Conservation (phyloP, 371 early-diverging fungal genomes). For the Nematocida sp. region DNA sequence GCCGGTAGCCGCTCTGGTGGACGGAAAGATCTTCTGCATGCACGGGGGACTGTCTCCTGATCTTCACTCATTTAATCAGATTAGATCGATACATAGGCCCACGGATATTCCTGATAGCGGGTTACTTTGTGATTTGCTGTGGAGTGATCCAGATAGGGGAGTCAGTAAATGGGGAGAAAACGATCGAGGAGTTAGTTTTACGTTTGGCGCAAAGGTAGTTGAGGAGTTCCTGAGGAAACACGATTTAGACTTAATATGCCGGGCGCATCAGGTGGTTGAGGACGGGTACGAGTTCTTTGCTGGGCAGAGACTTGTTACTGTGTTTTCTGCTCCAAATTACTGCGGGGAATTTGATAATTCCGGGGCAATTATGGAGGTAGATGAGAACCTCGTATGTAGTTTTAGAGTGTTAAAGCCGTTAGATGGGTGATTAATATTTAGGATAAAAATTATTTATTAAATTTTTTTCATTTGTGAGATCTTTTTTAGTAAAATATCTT, state of each 20-base stretch:
- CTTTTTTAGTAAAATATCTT: slow-evolving; percentile 40
- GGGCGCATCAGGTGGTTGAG: slow-evolving; percentile 95
- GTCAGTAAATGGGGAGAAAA: slow-evolving; percentile 91
- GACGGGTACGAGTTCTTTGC: slow-evolving; percentile 97
- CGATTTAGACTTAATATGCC: slow-evolving; percentile 83
- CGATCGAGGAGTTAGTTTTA: slow-evolving; percentile 94
- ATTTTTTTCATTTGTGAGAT: slow-evolving; percentile 1
- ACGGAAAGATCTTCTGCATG: slow-evolving; percentile 87
- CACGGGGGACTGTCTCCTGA: slow-evolving; percentile 97
- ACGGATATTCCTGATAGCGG: slow-evolving; percentile 98
- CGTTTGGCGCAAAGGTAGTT: slow-evolving; percentile 82
- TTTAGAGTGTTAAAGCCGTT: slow-evolving; percentile 71
- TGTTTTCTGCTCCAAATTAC: slow-evolving; percentile 94
- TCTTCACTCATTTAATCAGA: slow-evolving; percentile 89
- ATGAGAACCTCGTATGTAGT: slow-evolving; percentile 82
- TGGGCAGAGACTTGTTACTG: slow-evolving; percentile 80
- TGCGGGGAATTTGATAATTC: slow-evolving; percentile 88
- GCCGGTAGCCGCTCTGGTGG: slow-evolving; percentile 87
- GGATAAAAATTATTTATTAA: neutral
- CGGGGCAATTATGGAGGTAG: slow-evolving; percentile 92
- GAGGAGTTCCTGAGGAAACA: slow-evolving; percentile 82
- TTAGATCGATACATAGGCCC: slow-evolving; percentile 84
- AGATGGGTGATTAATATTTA: slow-evolving; percentile 12
- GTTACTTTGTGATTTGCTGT: slow-evolving; percentile 90
- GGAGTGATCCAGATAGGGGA: slow-evolving; percentile 94